phyloP scores from a whole-genome alignment of 305 asterid genomes.

The Petunia hybrid region DNA sequence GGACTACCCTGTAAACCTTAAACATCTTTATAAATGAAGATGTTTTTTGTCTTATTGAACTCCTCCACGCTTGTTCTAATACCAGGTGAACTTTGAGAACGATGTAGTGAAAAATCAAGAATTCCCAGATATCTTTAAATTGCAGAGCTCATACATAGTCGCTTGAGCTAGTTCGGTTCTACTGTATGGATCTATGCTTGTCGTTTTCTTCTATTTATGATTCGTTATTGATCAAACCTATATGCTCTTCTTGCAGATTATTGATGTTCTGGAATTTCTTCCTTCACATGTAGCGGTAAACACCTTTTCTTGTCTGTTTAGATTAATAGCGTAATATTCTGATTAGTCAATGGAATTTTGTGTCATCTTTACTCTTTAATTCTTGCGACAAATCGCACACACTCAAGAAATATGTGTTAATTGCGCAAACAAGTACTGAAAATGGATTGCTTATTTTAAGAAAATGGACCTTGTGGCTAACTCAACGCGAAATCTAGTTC shows the following conservation, averaged over 20 bases:
- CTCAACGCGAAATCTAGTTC: too few species aligned
- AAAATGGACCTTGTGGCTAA: too few species aligned
- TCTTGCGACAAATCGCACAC: not conserved
- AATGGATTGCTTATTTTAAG: not conserved
- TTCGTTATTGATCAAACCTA: not conserved
- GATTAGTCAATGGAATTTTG: not conserved
- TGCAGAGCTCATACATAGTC: constrained; percentile 15
- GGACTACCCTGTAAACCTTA: constrained; percentile 18
- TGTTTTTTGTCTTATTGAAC: not conserved
- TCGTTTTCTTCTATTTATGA: not conserved
- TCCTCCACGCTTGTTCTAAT: constrained; percentile 8
- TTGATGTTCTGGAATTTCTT: constrained; percentile 88
- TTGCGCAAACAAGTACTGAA: not conserved
- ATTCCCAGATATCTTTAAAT: not conserved
- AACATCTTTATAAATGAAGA: not conserved
- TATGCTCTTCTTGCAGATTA: constrained; percentile 66
- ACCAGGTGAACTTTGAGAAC: constrained; percentile 13
- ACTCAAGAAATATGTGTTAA: not conserved
- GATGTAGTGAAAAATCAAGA: not conserved
- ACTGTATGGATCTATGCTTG: not conserved
- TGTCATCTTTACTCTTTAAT: not conserved
- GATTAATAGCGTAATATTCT: constrained; percentile 13
- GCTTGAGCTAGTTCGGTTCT: constrained; percentile 12
- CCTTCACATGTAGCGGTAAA: constrained; percentile 95
- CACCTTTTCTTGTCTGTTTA: constrained; percentile 35